These are phyloP conservation scores for Rhizopogon sp. DNA, from an alignment of 768 basidiomycete genomes.

Conservation along the genomic window DNA sequence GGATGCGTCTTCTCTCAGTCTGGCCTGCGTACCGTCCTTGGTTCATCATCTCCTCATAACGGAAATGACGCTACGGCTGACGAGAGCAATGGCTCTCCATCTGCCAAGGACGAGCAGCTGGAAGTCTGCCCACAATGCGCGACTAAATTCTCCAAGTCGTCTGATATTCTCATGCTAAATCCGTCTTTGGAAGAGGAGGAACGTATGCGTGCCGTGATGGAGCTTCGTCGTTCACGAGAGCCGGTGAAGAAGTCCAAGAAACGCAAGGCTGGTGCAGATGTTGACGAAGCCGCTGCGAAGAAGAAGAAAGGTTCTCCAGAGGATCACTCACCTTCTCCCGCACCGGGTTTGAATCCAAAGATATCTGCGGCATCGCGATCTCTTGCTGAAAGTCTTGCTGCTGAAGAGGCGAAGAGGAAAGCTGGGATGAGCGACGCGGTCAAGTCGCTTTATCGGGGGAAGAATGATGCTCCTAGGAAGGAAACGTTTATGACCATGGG, in stretches of 20 bases:
- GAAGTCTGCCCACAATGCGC: slow-evolving; percentile 77
- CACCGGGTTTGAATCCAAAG: slow-evolving; percentile 37
- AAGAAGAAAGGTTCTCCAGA: slow-evolving; percentile 25
- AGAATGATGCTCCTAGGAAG: slow-evolving; percentile 55
- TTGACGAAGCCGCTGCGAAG: slow-evolving; percentile 35
- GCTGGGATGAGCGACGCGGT: slow-evolving; percentile 83
- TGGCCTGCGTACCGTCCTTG: slow-evolving; percentile 58
- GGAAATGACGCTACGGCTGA: slow-evolving; percentile 18
- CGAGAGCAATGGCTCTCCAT: slow-evolving; percentile 19
- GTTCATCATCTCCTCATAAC: slow-evolving; percentile 20
- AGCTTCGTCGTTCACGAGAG: slow-evolving; percentile 50
- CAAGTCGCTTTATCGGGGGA: slow-evolving; percentile 64
- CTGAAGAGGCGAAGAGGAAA: slow-evolving; percentile 81
- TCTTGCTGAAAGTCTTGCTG: slow-evolving; percentile 66
- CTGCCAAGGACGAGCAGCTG: slow-evolving; percentile 29
- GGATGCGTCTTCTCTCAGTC: slow-evolving; percentile 91
- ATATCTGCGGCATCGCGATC: slow-evolving; percentile 58
- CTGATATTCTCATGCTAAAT: slow-evolving; percentile 63
- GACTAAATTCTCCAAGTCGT: slow-evolving; percentile 53
- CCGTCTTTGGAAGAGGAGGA: slow-evolving; percentile 64
- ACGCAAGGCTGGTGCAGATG: slow-evolving; percentile 49
- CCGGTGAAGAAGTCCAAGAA: slow-evolving; percentile 50
- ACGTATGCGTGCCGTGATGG: slow-evolving; percentile 52
- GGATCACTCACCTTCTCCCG: slow-evolving; percentile 17
- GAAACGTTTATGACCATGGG: slow-evolving; percentile 91